phyloP scores from a whole-genome alignment of 169 alveolate species.

The Plasmodium gonderi region DNA sequence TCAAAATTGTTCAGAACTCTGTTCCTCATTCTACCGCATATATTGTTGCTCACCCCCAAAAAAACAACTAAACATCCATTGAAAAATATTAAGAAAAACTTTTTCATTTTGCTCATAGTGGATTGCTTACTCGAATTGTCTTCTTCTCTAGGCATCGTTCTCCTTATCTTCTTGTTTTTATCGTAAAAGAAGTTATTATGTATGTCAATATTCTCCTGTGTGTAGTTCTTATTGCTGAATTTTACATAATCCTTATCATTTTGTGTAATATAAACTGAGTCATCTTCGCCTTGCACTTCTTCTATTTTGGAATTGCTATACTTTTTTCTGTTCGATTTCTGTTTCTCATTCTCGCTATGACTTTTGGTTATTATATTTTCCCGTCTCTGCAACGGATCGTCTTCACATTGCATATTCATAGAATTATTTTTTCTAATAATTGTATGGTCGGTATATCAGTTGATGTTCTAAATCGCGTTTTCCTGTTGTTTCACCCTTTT shows the following conservation, averaged over 20 bases:
- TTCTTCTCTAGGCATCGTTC: neutral
- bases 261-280: neutral
- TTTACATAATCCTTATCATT: neutral
- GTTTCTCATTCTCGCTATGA: neutral
- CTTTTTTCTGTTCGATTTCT: neutral
- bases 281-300: neutral
- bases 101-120: neutral
- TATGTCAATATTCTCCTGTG: neutral
- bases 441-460: neutral
- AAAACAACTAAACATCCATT: slow-evolving; percentile 72
- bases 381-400: neutral
- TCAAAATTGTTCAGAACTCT: slow-evolving; percentile 52
- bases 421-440: neutral
- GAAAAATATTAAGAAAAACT: slow-evolving; percentile 46
- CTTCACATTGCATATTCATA: neutral
- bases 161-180: neutral
- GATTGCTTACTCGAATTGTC: neutral
- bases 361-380: neutral
- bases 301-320: neutral
- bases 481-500: neutral
- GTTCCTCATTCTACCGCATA: slow-evolving; percentile 67
- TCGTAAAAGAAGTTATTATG: neutral
- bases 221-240: neutral
- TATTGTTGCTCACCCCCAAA: slow-evolving; percentile 58
- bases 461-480: neutral